These are phyloP conservation scores for Mycena albidolilacea DNA, from an alignment of 768 basidiomycete species.

Conservation along the genomic window DNA sequence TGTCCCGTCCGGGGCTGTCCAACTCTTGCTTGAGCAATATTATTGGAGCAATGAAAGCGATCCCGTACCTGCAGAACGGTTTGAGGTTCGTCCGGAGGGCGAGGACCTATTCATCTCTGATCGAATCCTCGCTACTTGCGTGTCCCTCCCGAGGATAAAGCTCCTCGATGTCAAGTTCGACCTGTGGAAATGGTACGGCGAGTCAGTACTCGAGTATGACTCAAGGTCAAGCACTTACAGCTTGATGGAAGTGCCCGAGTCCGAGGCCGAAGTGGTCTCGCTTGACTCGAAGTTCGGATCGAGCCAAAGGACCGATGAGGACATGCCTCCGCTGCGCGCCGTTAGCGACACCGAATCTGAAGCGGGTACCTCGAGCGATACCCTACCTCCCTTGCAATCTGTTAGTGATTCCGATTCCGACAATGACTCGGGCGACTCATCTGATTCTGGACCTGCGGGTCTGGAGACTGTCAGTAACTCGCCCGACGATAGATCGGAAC, in stretches of 20 bases:
- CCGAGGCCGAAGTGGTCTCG: too few relatives aligned
- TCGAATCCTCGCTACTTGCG: neutral
- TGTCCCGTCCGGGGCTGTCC: neutral
- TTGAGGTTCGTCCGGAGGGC: neutral
- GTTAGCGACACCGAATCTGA: too few relatives aligned
- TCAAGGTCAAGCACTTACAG: too few relatives aligned
- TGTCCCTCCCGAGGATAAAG: neutral
- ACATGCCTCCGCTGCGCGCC: too few relatives aligned
- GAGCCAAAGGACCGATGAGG: too few relatives aligned
- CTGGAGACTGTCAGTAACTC: neutral
- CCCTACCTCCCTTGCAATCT: neutral
- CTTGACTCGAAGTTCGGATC: too few relatives aligned
- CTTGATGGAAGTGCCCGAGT: too few relatives aligned
- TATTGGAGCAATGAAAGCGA: neutral
- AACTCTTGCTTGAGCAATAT: neutral
- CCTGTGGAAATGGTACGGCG: too few relatives aligned
- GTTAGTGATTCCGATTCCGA: constrained; percentile 4
- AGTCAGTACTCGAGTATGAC: too few relatives aligned
- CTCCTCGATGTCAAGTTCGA: too few relatives aligned
- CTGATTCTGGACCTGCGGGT: neutral
- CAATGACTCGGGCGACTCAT: neutral
- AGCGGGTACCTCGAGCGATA: too few relatives aligned
- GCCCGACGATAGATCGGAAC: too few relatives aligned
- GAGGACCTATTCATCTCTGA: neutral
- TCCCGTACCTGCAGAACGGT: neutral